A percentile compares a stretch with the other conserved stretches of the same genome.
These are phyloP conservation scores for Yamadazyma trypodendri DNA, from an alignment of 1,139 yeast species.

Conservation along the genomic window DNA sequence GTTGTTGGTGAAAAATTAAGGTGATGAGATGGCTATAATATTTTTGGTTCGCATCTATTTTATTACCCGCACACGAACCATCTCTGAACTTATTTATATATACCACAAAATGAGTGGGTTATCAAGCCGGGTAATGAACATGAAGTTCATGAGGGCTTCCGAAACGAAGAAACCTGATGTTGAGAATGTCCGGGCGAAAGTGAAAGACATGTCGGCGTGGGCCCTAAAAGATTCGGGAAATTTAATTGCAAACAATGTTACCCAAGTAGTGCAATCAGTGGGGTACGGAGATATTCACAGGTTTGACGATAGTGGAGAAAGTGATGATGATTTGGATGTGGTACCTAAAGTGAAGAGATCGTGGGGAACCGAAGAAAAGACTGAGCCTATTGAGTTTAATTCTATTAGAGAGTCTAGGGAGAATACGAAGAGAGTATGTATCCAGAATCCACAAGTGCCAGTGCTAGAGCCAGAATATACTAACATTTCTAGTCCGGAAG, in stretches of 20 bases:
- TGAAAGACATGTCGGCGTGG: conserved; percentile 66
- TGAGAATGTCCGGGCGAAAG: conserved; percentile 35
- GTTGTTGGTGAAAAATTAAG: conserved; percentile 3
- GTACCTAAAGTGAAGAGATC: conserved; percentile 23
- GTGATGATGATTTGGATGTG: conserved; percentile 16
- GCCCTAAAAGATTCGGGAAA: conserved; percentile 36
- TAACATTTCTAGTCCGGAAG: neutral
- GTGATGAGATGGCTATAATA: conserved; percentile 10
- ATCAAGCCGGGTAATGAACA: conserved; percentile 67
- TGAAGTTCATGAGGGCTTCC: conserved; percentile 56
- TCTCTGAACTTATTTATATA: neutral
- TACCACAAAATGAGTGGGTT: conserved; percentile 46
- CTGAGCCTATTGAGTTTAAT: conserved; percentile 4
- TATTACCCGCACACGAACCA: conserved; percentile 5
- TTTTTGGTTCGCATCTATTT: conserved; percentile 5
- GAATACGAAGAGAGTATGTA: conserved; percentile 1
- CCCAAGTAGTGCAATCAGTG: conserved; percentile 29
- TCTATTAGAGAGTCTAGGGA: conserved; percentile 3
- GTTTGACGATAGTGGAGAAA: conserved; percentile 14
- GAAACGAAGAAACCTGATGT: conserved; percentile 19
- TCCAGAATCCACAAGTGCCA: neutral
- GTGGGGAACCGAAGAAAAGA: conserved; percentile 21
- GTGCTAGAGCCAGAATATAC: no score
- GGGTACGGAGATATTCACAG: conserved; percentile 49
- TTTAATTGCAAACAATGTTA: conserved; percentile 21